Evolutionary conservation across 2,329 filamentous ascomycete species (phyloP).

Genomic region (Diaporthe eres): DNA sequence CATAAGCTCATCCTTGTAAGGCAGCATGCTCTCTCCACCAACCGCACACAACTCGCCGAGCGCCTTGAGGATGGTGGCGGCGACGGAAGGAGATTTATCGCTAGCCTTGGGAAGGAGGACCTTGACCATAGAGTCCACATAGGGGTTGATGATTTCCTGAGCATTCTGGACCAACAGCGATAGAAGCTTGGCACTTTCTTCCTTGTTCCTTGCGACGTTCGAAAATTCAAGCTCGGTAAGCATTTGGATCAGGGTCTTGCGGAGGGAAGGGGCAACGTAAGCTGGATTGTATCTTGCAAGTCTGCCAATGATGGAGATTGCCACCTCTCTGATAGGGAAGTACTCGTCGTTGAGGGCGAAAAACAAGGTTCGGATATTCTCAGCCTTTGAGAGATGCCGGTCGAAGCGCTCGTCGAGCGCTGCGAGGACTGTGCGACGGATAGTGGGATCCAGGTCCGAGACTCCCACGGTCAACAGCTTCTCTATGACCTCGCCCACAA

Average conservation of each 20-base stretch:
- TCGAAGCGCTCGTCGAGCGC: constrained; percentile 96
- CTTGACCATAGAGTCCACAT: constrained; percentile 95
- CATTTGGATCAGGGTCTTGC: constrained; percentile 95
- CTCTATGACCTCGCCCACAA: constrained; percentile 98
- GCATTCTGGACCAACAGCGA: constrained; percentile 94
- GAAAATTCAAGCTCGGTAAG: constrained; percentile 97
- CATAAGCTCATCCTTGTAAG: constrained; percentile 94
- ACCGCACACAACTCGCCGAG: constrained; percentile 95
- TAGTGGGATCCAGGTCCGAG: constrained; percentile 90
- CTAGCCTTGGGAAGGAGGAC: constrained; percentile 94
- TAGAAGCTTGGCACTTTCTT: constrained; percentile 94
- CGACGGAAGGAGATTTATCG: constrained; percentile 88
- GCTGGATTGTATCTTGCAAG: constrained; percentile 93
- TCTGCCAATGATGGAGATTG: constrained; percentile 96
- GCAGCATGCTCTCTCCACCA: constrained; percentile 92
- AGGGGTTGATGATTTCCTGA: constrained; percentile 92
- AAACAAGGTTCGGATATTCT: constrained; percentile 96
- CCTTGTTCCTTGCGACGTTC: constrained; percentile 92
- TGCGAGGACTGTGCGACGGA: constrained; percentile 87
- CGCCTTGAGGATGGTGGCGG: constrained; percentile 93
- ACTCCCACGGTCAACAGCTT: constrained; percentile 95
- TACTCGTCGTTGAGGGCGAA: constrained; percentile 96
- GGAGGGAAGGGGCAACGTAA: constrained; percentile 95
- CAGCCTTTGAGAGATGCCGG: constrained; percentile 94
- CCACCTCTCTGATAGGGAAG: constrained; percentile 92